Evolutionary conservation across 116 monocot genomes (phyloP).

Genomic region (Cymodocea nodosa): DNA sequence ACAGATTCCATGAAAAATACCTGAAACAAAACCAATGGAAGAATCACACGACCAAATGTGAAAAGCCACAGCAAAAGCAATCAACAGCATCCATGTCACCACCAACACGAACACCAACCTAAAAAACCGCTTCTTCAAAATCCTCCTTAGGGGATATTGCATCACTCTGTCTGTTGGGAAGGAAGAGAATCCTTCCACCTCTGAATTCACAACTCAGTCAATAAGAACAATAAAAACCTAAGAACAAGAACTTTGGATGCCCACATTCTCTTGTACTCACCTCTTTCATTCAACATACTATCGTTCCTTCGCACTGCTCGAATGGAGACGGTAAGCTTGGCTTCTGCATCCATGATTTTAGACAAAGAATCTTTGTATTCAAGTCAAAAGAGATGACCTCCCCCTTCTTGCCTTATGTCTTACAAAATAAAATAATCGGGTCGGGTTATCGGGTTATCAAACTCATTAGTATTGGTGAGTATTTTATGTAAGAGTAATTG

Average conservation of each 20-base stretch:
- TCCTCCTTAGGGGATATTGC: constrained; percentile 34
- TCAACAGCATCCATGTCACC: constrained; percentile 62
- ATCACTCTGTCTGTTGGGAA: constrained; percentile 10
- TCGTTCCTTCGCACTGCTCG: constrained; percentile 20
- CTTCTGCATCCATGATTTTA: constrained; percentile 21
- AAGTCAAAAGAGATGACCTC: too few relatives aligned
- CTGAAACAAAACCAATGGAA: constrained; percentile 37
- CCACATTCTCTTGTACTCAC: neutral
- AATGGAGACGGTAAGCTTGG: constrained; percentile 24
- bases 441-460: too few relatives aligned
- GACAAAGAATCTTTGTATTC: neutral
- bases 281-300: constrained; percentile 10
- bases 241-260: neutral
- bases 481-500: too few relatives aligned
- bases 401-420: too few relatives aligned
- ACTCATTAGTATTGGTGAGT: too few relatives aligned
- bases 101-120: constrained; percentile 56
- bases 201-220: neutral
- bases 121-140: constrained; percentile 49
- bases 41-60: constrained; percentile 70
- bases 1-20: constrained; percentile 12
- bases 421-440: too few relatives aligned
- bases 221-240: neutral
- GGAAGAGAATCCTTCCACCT: constrained; percentile 2
- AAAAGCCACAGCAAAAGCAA: constrained; percentile 37